Percentiles rank a stretch among this genome's conserved stretches.
Evolutionary conservation across 129 eudicot genomes (phyloP).

Genomic region (Heracleum sosnowskyi): DNA sequence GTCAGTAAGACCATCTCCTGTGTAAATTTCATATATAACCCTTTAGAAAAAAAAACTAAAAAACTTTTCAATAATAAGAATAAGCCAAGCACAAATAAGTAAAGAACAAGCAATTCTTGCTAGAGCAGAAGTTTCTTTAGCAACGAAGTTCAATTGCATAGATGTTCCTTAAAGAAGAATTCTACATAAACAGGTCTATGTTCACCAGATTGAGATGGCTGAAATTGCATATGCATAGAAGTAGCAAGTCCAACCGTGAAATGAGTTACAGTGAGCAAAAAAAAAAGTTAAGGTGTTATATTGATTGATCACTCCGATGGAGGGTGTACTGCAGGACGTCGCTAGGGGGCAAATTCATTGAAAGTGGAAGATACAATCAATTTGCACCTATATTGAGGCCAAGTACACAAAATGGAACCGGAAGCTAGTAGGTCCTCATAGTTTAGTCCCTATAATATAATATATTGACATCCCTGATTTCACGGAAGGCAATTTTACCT

Average conservation of each 20-base stretch:
- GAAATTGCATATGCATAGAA: background rate
- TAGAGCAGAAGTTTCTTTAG: background rate
- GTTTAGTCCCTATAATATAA: background rate
- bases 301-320: background rate
- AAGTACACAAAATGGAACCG: background rate
- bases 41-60: background rate
- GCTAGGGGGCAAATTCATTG: background rate
- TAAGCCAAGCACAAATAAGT: background rate
- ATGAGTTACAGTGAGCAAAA: background rate
- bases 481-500: too few species aligned
- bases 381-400: background rate
- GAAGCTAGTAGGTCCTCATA: background rate
- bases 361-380: background rate
- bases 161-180: background rate
- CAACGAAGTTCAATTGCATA: background rate
- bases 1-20: slow-evolving; percentile 94
- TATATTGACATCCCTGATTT: background rate
- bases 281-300: background rate
- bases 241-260: background rate
- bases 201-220: background rate
- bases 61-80: background rate
- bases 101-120: background rate
- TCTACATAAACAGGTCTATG: background rate
- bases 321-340: background rate
- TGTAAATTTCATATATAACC: slow-evolving; percentile 11